A percentile compares a stretch with the other conserved stretches of the same genome.
These are phyloP conservation scores for Phytophthora constricta DNA, from an alignment of 352 stramenopile species.

Conservation along the genomic window DNA sequence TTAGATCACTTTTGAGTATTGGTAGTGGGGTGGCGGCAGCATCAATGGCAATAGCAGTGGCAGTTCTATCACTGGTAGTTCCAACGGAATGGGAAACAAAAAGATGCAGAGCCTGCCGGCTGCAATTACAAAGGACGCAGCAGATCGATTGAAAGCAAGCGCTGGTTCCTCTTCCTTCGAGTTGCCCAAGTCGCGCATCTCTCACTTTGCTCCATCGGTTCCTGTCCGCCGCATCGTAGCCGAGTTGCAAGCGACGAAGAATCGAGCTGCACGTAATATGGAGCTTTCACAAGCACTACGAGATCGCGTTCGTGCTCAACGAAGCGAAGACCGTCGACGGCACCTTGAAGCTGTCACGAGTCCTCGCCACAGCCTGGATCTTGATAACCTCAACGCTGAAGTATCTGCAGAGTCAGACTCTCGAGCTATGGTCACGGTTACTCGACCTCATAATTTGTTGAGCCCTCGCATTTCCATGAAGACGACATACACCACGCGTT, in stretches of 20 bases:
- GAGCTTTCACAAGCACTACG: slow-evolving; percentile 73
- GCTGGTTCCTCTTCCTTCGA: slow-evolving; percentile 35
- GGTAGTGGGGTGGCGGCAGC: slow-evolving; percentile 35
- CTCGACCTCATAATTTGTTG: slow-evolving; percentile 18
- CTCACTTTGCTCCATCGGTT: slow-evolving; percentile 68
- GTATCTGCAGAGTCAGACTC: slow-evolving; percentile 8
- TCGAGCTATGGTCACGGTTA: not conserved
- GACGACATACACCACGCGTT: slow-evolving; percentile 65
- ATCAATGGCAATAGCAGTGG: slow-evolving; percentile 12
- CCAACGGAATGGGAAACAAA: slow-evolving; percentile 14
- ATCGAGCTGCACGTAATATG: slow-evolving; percentile 63
- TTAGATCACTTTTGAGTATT: slow-evolving; percentile 20
- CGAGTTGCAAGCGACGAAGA: slow-evolving; percentile 70
- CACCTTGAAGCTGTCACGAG: slow-evolving; percentile 54
- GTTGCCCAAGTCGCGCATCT: slow-evolving; percentile 57
- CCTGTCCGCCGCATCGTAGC: slow-evolving; percentile 69
- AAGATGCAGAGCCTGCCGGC: slow-evolving; percentile 60
- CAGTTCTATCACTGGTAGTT: not conserved
- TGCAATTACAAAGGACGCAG: slow-evolving; percentile 27
- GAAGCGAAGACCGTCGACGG: slow-evolving; percentile 45
- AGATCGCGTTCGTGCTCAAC: slow-evolving; percentile 54
- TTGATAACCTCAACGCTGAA: slow-evolving; percentile 26
- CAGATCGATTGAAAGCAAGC: slow-evolving; percentile 10
- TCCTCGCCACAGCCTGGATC: slow-evolving; percentile 34
- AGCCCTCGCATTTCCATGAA: slow-evolving; percentile 69